Evolutionary conservation across 2,329 filamentous ascomycete species (phyloP).

Genomic region (Sporothrix curviconia): DNA sequence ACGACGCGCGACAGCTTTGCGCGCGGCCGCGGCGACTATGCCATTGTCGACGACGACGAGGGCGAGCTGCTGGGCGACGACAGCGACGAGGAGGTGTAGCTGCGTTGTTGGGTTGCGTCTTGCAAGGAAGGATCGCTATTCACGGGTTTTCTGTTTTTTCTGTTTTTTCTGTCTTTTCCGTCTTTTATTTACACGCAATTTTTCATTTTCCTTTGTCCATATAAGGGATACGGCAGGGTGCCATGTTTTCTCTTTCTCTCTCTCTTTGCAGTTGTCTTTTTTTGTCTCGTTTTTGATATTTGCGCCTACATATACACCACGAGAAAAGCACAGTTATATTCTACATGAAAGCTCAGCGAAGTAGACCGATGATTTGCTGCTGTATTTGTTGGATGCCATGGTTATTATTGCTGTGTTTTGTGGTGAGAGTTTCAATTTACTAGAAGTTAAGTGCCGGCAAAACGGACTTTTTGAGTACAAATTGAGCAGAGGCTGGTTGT

Average conservation of each 20-base stretch:
- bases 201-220: background rate
- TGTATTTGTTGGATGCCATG: too few species aligned
- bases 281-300: background rate
- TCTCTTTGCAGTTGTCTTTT: background rate
- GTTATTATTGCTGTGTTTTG: background rate
- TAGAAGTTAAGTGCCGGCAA: too few species aligned
- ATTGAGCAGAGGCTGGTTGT: too few species aligned
- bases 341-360: too few species aligned
- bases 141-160: background rate
- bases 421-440: background rate
- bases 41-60: slow-evolving; percentile 84
- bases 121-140: background rate
- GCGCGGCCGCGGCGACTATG: slow-evolving; percentile 79
- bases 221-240: background rate
- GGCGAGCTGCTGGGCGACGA: slow-evolving; percentile 91
- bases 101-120: background rate
- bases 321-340: background rate
- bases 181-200: background rate
- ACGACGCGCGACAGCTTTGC: slow-evolving; percentile 87
- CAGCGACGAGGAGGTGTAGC: slow-evolving; percentile 75
- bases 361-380: too few species aligned
- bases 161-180: background rate
- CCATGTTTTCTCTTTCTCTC: background rate
- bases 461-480: too few species aligned
- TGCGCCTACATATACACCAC: background rate